Percentiles rank a stretch among this genome's conserved stretches.
Evolutionary conservation across 2,329 filamentous ascomycete species (phyloP).

Genomic region (Apiospora marii): DNA sequence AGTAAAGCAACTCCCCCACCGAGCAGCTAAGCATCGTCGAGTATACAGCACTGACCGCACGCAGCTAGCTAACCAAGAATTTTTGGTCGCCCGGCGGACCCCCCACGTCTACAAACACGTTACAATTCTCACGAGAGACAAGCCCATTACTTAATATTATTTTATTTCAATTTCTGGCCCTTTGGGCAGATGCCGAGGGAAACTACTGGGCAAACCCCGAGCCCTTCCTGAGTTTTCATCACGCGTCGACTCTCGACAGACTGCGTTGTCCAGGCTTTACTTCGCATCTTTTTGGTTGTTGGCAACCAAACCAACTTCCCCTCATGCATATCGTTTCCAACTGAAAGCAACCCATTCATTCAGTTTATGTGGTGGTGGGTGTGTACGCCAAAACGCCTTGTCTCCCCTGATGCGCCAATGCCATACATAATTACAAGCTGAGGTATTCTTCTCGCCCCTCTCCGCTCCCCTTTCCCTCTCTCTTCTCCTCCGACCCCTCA

Average conservation of each 20-base stretch:
- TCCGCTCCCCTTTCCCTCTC: not conserved
- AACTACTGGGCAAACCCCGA: not conserved
- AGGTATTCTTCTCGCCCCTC: not conserved
- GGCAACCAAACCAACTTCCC: not conserved
- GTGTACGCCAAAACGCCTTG: constrained; percentile 8
- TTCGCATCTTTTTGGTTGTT: not conserved
- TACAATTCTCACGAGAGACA: not conserved
- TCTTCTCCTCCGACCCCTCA: not conserved
- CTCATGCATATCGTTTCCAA: constrained; percentile 10
- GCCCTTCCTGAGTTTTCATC: not conserved
- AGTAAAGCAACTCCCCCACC: not conserved
- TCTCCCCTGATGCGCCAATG: constrained; percentile 13
- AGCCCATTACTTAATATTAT: not conserved
- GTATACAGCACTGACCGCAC: not conserved
- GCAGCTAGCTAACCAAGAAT: not conserved
- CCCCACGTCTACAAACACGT: not conserved
- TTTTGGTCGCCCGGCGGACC: not conserved
- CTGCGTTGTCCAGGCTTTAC: not conserved
- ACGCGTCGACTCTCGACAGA: not conserved
- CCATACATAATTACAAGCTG: constrained; percentile 15
- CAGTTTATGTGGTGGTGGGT: constrained; percentile 1
- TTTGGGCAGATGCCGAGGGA: not conserved
- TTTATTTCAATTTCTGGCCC: not conserved
- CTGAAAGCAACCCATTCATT: constrained; percentile 10
- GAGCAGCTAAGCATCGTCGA: not conserved